phyloP scores from a whole-genome alignment of 2,329 filamentous ascomycete species.

The Trichoderma sp. region DNA sequence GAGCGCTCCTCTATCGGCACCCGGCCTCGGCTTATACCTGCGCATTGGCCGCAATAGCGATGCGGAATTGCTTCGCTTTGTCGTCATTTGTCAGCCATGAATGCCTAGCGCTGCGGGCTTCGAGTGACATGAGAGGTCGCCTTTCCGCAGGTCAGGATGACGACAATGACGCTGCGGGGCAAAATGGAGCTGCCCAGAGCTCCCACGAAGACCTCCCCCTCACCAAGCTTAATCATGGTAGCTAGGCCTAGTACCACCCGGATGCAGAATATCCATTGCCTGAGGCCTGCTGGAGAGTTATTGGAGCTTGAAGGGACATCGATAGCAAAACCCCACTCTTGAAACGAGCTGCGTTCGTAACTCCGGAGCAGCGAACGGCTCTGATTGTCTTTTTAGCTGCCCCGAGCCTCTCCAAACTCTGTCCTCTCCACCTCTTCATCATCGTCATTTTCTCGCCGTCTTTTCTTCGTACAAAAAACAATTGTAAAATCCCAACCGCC shows the following conservation, averaged over 20 bases:
- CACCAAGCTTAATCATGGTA: neutral
- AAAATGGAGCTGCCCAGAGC: slow-evolving; percentile 26
- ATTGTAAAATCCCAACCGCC: slow-evolving; percentile 53
- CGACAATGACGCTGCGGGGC: slow-evolving; percentile 28
- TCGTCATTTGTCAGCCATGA: slow-evolving; percentile 25
- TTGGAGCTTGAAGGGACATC: neutral
- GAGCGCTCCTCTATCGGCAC: neutral
- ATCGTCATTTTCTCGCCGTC: slow-evolving; percentile 24
- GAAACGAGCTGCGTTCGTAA: slow-evolving; percentile 26
- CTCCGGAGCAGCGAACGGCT: slow-evolving; percentile 25
- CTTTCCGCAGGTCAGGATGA: slow-evolving; percentile 28
- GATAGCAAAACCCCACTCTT: slow-evolving; percentile 1
- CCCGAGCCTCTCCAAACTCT: slow-evolving; percentile 27
- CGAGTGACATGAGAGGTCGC: slow-evolving; percentile 6
- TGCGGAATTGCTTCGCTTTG: slow-evolving; percentile 10
- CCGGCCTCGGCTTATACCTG: neutral
- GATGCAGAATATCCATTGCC: neutral
- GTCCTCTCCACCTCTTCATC: slow-evolving; percentile 29
- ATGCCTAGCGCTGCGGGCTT: neutral
- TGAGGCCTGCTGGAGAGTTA: neutral
- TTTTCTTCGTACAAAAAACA: slow-evolving; percentile 32
- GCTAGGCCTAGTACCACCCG: neutral
- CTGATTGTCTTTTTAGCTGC: slow-evolving; percentile 2
- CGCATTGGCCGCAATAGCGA: neutral
- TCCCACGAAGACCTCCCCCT: slow-evolving; percentile 12